A percentile compares a stretch with the other conserved stretches of the same genome.
phyloP scores from a whole-genome alignment of 768 basidiomycete genomes.

The Candolleomyces eurysporus region DNA sequence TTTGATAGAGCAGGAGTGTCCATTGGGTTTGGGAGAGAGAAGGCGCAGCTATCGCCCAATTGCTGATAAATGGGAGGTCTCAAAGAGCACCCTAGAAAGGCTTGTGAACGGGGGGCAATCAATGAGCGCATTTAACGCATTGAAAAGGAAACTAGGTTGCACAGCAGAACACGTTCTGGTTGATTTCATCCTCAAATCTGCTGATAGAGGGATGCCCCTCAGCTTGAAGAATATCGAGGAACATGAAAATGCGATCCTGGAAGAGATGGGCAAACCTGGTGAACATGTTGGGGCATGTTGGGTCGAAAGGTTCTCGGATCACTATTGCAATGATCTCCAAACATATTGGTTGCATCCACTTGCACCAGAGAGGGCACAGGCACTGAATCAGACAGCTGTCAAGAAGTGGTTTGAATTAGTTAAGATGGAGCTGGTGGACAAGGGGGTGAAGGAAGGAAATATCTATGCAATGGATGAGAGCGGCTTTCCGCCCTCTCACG shows the following conservation, averaged over 20 bases:
- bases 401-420: conserved; percentile 31
- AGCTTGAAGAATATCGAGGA: conserved; percentile 14
- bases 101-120: conserved; percentile 17
- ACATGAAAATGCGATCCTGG: conserved; percentile 19
- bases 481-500: conserved; percentile 24
- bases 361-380: conserved; percentile 24
- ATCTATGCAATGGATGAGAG: conserved; percentile 40
- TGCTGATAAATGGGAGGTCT: conserved; percentile 4
- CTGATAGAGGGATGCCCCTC: conserved; percentile 26
- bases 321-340: conserved; percentile 25
- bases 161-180: conserved; percentile 27
- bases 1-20: too few relatives aligned
- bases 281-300: conserved; percentile 25
- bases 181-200: conserved; percentile 23
- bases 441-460: conserved; percentile 18
- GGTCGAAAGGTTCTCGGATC: conserved; percentile 23
- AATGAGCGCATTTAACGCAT: conserved; percentile 20
- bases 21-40: too few relatives aligned
- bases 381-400: conserved; percentile 26
- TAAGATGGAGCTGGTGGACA: conserved; percentile 19
- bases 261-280: not conserved
- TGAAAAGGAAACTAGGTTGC: conserved; percentile 24
- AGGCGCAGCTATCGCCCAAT: too few relatives aligned
- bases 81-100: conserved; percentile 13
- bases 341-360: conserved; percentile 32